A percentile compares a stretch with the other conserved stretches of the same genome.
phyloP scores from a whole-genome alignment of 495 filamentous ascomycete genomes.

The Daldinia childiae region DNA sequence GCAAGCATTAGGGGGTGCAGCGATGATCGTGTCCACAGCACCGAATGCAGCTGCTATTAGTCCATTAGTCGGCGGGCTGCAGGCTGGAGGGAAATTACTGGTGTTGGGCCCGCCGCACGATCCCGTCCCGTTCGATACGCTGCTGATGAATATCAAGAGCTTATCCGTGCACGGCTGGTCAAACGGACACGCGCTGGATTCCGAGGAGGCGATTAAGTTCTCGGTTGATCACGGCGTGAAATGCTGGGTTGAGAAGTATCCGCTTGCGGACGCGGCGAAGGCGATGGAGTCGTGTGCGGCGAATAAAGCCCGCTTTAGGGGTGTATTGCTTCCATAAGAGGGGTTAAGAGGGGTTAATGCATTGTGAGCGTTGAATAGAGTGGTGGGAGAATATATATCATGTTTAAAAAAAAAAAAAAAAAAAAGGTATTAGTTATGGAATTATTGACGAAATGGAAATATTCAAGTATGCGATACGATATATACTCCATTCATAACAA shows the following conservation, averaged over 20 bases:
- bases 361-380: not conserved
- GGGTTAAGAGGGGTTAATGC: not conserved
- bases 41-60: constrained; percentile 64
- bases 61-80: constrained; percentile 64
- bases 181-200: constrained; percentile 68
- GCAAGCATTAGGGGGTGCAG: constrained; percentile 67
- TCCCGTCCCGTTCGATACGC: constrained; percentile 61
- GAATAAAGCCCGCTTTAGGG: constrained; percentile 60
- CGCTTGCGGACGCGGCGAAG: constrained; percentile 64
- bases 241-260: constrained; percentile 71
- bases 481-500: not conserved
- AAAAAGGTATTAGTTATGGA: not conserved
- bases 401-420: too few species aligned
- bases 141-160: constrained; percentile 58
- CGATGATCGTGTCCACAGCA: constrained; percentile 70
- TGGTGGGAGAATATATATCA: not conserved
- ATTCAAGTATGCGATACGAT: not conserved
- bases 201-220: constrained; percentile 73
- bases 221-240: constrained; percentile 65
- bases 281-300: constrained; percentile 60
- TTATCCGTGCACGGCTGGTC: constrained; percentile 69
- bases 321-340: constrained; percentile 48
- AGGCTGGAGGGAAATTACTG: constrained; percentile 67
- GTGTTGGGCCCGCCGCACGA: constrained; percentile 63
- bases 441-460: not conserved